Evolutionary conservation across 106 monocot species (phyloP).

Genomic region (Dioscorea dumetorum): DNA sequence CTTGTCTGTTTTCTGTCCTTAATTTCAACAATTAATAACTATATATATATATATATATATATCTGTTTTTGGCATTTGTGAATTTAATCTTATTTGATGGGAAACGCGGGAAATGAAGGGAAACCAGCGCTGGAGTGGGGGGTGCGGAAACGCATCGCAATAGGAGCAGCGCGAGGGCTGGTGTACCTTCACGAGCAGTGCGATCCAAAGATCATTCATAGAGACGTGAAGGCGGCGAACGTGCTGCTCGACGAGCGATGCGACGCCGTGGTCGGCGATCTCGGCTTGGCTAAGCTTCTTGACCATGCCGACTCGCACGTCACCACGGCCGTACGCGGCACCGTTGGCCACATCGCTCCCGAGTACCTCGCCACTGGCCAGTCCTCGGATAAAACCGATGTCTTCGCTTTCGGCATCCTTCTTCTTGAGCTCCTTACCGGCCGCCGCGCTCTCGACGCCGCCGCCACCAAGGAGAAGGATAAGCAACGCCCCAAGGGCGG

Average conservation of each 20-base stretch:
- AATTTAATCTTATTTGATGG: too few species aligned
- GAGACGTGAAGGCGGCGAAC: conserved; percentile 97
- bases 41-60: too few species aligned
- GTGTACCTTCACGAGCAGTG: conserved; percentile 98
- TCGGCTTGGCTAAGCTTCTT: conserved; percentile 90
- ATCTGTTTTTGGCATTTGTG: too few species aligned
- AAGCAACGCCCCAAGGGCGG: conserved; percentile 5
- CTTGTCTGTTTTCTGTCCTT: too few species aligned
- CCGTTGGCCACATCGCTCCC: conserved; percentile 76
- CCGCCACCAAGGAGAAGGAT: conserved; percentile 14
- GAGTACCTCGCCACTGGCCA: conserved; percentile 77
- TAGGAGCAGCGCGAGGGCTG: conserved; percentile 79
- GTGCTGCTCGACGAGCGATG: conserved; percentile 77
- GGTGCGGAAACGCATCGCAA: conserved; percentile 67
- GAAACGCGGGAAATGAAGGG: conserved; percentile 14
- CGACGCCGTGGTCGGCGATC: conserved; percentile 87
- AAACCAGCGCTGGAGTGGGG: conserved; percentile 84
- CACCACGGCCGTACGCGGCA: conserved; percentile 78
- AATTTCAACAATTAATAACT: too few species aligned
- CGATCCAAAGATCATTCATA: conserved; percentile 97
- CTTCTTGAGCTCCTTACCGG: conserved; percentile 64
- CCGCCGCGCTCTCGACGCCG: conserved; percentile 37
- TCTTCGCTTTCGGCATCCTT: conserved; percentile 66
- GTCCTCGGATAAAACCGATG: conserved; percentile 75
- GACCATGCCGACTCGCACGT: conserved; percentile 80